Evolutionary conservation across 768 basidiomycete species (phyloP).

Genomic region (Suillus discolor): DNA sequence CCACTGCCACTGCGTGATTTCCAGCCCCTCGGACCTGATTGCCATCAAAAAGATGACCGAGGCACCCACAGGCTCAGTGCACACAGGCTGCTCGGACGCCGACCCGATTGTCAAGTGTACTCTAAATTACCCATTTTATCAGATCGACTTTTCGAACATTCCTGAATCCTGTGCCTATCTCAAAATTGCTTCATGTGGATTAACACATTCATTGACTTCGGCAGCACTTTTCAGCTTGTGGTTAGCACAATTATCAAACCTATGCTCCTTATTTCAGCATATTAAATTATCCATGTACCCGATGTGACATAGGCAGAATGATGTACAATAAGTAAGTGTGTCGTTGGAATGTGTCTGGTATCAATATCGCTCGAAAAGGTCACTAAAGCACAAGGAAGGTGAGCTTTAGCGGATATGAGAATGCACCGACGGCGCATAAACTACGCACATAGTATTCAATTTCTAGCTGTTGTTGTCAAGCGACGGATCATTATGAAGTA

Average conservation of each 20-base stretch:
- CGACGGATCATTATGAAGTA: slow-evolving; percentile 3
- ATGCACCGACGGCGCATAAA: background rate
- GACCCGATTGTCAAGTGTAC: background rate
- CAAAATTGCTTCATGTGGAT: background rate
- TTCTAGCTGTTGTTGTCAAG: slow-evolving; percentile 64
- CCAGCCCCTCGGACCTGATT: background rate
- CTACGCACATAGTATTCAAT: slow-evolving; percentile 88
- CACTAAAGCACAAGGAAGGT: slow-evolving; percentile 7
- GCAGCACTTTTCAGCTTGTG: background rate
- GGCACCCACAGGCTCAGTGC: background rate
- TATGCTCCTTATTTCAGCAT: background rate
- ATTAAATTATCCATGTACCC: slow-evolving; percentile 4
- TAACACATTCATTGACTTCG: background rate
- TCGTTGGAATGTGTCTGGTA: slow-evolving; percentile 4
- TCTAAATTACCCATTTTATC: background rate
- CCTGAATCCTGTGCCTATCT: background rate
- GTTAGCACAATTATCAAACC: background rate
- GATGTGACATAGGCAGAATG: slow-evolving; percentile 1
- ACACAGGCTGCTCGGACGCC: background rate
- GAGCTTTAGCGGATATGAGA: slow-evolving; percentile 6
- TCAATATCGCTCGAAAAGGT: slow-evolving; percentile 6
- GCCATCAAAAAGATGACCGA: background rate
- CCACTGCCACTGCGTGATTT: too few relatives aligned
- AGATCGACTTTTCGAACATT: background rate
- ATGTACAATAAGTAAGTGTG: slow-evolving; percentile 7